phyloP scores from a whole-genome alignment of 352 stramenopile species.

The Sclerospora graminicola region DNA sequence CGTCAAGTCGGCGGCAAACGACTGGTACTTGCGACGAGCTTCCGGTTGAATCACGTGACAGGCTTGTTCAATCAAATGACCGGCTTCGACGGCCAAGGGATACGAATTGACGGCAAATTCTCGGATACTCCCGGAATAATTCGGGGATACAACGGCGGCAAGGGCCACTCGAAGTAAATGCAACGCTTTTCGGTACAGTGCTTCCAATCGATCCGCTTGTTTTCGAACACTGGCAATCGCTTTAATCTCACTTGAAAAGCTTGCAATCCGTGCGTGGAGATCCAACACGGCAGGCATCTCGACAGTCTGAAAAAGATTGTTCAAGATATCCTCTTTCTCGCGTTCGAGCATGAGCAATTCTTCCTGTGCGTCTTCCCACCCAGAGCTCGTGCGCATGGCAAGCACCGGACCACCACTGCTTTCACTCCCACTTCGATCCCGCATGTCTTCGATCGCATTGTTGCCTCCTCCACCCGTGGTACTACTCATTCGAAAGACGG shows the following conservation, averaged over 20 bases:
- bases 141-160: slow-evolving; percentile 53
- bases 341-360: slow-evolving; percentile 51
- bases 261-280: slow-evolving; percentile 57
- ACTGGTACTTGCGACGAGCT: slow-evolving; percentile 53
- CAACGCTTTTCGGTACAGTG: slow-evolving; percentile 66
- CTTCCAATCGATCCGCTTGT: slow-evolving; percentile 60
- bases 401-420: slow-evolving; percentile 20
- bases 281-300: slow-evolving; percentile 58
- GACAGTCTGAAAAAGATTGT: slow-evolving; percentile 44
- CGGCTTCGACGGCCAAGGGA: slow-evolving; percentile 62
- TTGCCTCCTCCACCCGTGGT: neutral
- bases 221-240: slow-evolving; percentile 62
- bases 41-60: slow-evolving; percentile 70
- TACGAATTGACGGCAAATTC: slow-evolving; percentile 72
- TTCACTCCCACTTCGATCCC: slow-evolving; percentile 22
- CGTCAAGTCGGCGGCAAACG: slow-evolving; percentile 44
- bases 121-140: slow-evolving; percentile 58
- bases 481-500: slow-evolving; percentile 16
- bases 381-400: slow-evolving; percentile 21
- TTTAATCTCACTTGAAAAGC: slow-evolving; percentile 72
- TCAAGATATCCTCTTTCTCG: slow-evolving; percentile 66
- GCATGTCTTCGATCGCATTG: slow-evolving; percentile 14
- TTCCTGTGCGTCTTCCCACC: slow-evolving; percentile 37
- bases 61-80: slow-evolving; percentile 59
- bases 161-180: slow-evolving; percentile 61